Conservation (phyloP, 2,329 filamentous ascomycete genomes). For the Fusarium fracticaudum region DNA sequence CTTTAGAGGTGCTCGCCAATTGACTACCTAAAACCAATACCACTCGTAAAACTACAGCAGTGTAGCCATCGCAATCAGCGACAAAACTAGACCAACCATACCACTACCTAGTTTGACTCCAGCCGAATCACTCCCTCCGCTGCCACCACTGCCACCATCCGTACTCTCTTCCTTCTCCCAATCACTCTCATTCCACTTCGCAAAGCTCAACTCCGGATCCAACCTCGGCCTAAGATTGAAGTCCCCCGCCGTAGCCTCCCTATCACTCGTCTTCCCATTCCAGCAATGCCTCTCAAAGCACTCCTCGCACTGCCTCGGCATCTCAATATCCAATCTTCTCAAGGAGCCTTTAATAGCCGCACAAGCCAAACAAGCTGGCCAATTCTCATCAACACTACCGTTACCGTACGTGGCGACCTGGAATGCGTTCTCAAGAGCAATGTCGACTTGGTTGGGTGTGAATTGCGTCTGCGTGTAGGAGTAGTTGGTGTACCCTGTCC, state of each 20-base stretch:
- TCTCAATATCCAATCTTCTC: conserved; percentile 43
- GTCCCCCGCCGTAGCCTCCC: conserved; percentile 16
- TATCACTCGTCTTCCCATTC: conserved; percentile 30
- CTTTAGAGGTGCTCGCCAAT: neutral
- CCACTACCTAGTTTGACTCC: neutral
- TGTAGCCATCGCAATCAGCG: neutral
- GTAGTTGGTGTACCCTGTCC: conserved; percentile 43
- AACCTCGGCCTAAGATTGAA: conserved; percentile 32
- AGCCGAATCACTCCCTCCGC: neutral
- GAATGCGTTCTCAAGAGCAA: conserved; percentile 71
- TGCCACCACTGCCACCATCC: too few relatives aligned
- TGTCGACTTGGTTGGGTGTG: conserved; percentile 37
- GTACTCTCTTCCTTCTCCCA: neutral
- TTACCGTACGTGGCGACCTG: conserved; percentile 83
- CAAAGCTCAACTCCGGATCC: conserved; percentile 33
- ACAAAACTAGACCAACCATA: neutral
- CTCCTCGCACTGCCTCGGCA: conserved; percentile 37
- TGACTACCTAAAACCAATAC: too few relatives aligned
- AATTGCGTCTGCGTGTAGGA: conserved; percentile 38
- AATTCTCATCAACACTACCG: conserved; percentile 72
- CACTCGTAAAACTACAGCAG: neutral
- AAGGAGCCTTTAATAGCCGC: conserved; percentile 78
- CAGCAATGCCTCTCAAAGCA: conserved; percentile 44
- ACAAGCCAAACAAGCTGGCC: conserved; percentile 83
- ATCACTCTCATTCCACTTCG: conserved; percentile 37